Base-by-base conservation (phyloP, 2,329 filamentous ascomycete species). In the Alternaria conjuncta region DNA sequence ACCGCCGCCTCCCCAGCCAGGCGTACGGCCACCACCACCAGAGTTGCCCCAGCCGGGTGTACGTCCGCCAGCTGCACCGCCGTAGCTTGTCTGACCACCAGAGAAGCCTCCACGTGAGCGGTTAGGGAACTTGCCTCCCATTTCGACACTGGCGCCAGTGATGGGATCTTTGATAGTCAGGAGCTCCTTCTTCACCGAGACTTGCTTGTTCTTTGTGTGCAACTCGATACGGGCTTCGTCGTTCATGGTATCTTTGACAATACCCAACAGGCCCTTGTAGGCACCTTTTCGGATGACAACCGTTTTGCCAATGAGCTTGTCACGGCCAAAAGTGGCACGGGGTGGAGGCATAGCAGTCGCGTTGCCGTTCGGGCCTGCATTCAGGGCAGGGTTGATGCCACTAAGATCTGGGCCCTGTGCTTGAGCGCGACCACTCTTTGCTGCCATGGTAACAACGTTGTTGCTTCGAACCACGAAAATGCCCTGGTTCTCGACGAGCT, bases 191-290 rank as follows among this genome's bases (percentile, higher is more conserved):
- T 89, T 87, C 36, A 98, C 88, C 8, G 91, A 94, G 65, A 98
- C 89, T 15, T 92, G 91, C 84, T 97, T 98, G 82, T 90, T 93
- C 84, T 97, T 97, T 6, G 94, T 94, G 78, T 98, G 95, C 43
- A 99, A 84, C 81, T 99, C 96, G 45, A 99, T 92, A 67, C 94
- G 91, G 28, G 93, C 95, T 74, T 92, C 89, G 4, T 88, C 88
- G 72, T 96, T 94, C 7, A 93, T 97, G 1, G 95, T 92, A 77
- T 98, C 95, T 78, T 97, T 97, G 72, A 99, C 94, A 69, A 97
- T 97, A 72, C 96, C 96, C 45, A 98, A 84, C 46, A 97, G 86
- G 60, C 95, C 95, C 82, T 99, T 99, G 84, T 95, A 94, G 21
- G 91, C 89, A 26, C 96, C 96, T 76, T 91, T 93, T 61, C 90